phyloP scores from a whole-genome alignment of 1,139 yeast genomes.

The Casaregolazyma suthepensis region DNA sequence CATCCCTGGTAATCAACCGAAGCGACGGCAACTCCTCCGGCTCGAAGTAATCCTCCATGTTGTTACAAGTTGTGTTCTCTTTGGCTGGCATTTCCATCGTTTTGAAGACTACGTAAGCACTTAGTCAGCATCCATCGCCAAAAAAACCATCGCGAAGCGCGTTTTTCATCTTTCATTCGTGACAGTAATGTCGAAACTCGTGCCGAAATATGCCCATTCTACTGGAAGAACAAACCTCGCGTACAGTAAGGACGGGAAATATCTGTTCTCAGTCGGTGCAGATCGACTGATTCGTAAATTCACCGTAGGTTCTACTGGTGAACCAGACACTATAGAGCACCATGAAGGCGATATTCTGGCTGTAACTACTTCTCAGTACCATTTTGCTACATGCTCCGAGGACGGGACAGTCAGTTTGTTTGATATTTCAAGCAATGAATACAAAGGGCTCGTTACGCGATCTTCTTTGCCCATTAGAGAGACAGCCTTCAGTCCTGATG shows the following conservation, averaged over 20 bases:
- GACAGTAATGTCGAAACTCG: conserved; percentile 6
- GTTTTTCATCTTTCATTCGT: neutral
- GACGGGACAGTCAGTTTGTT: conserved; percentile 34
- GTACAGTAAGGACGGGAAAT: conserved; percentile 32
- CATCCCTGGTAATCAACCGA: conserved; percentile 37
- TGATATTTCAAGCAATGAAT: conserved; percentile 24
- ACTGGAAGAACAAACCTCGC: conserved; percentile 33
- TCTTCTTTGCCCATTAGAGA: conserved; percentile 63
- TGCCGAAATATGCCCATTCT: conserved; percentile 27
- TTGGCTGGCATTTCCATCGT: neutral
- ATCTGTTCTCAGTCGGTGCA: conserved; percentile 33
- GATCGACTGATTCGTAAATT: conserved; percentile 34
- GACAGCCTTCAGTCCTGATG: conserved; percentile 61
- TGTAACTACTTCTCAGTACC: conserved; percentile 18
- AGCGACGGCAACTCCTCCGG: conserved; percentile 36
- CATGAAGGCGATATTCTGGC: conserved; percentile 26
- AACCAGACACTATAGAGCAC: conserved; percentile 29
- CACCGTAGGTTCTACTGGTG: conserved; percentile 25
- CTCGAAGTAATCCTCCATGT: conserved; percentile 14
- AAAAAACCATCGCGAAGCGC: neutral
- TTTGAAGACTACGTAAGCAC: neutral
- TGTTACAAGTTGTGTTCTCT: neutral
- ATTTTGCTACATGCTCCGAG: conserved; percentile 34
- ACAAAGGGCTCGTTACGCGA: conserved; percentile 27
- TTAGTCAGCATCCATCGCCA: neutral